Evolutionary conservation across 2,329 filamentous ascomycete species (phyloP), one percentile per base, ranked within the genome.

Genomic region (Colletotrichum lentis): DNA sequence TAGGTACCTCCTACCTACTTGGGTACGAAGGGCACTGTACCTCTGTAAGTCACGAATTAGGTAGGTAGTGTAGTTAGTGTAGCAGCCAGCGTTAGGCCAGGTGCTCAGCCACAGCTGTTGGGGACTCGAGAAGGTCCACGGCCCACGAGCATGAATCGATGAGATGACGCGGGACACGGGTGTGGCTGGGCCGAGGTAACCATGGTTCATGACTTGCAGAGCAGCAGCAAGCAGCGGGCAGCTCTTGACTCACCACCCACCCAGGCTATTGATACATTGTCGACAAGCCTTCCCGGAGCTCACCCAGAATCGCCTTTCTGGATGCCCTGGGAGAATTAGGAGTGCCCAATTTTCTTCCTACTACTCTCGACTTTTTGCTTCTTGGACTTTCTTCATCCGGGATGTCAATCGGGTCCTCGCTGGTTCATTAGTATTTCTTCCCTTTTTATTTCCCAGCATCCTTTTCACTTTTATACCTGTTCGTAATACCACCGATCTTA

Each of bases 141-240:
- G 27, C 35, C 35, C 37, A 60, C 46, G 46, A 22, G 46, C 57
- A 50, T 56, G 14, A 27, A 56, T 27, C 22, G 12, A 46, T 62
- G 24, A 43, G 18, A 24, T 53, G 35, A 62, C 47, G 47, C 47
- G 37, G 47, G 37, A 47, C 43, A 50, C 52, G 62, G 31, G 27
- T 63, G 63, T 69, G 67, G 67, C 67, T 67, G 67, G 64, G 64
- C 67, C 67, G 67, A 69, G 67, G 67, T 69, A 69, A 69, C 67
- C 67, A 59, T 64, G 63, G 57, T 69, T 64, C 46, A 63, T 56
- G 63, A 63, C 43, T 49, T 35, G 50, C 49, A 62, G 20, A 55
- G 53, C 27, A 43, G 41, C 56, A 41, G 35, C 49, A 35, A 35
- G 24, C 53, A 59, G 39, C 39, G 44, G 39, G 56, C 44, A 49